Conservation (phyloP, 2,329 filamentous ascomycete genomes). For the Penicillium hordei region DNA sequence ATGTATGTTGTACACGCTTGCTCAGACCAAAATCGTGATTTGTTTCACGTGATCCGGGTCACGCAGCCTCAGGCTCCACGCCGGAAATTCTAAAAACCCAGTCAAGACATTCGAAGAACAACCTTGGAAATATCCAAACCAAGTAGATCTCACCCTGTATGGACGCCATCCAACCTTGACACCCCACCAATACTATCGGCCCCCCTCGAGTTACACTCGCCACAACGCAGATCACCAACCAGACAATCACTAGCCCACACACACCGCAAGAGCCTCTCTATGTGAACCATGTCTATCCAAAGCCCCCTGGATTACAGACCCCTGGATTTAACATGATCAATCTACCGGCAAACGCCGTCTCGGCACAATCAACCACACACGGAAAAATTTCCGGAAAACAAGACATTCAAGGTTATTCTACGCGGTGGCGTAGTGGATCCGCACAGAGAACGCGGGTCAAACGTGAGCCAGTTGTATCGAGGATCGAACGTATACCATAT, state of each 20-base stretch:
- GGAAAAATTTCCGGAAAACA: background rate
- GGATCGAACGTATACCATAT: background rate
- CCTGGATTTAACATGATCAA: background rate
- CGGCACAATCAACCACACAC: background rate
- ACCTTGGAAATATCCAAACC: background rate
- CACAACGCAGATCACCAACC: slow-evolving; percentile 3
- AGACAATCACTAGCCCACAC: background rate
- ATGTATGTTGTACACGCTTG: no score
- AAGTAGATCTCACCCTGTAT: background rate
- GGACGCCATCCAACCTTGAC: background rate
- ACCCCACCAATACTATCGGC: background rate
- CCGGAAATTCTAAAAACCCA: background rate
- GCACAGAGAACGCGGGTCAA: background rate
- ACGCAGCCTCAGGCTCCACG: background rate
- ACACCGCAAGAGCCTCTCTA: background rate
- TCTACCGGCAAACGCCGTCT: background rate
- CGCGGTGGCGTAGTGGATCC: slow-evolving; percentile 11
- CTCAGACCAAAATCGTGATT: background rate
- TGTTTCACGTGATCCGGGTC: background rate
- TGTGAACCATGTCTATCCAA: background rate
- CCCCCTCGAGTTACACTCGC: background rate
- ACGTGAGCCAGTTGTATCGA: background rate
- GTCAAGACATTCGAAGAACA: background rate
- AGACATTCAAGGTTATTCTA: background rate
- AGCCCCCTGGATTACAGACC: no score